Conservation (phyloP, 2,329 filamentous ascomycete species). For the Apiospora phragmitis region DNA sequence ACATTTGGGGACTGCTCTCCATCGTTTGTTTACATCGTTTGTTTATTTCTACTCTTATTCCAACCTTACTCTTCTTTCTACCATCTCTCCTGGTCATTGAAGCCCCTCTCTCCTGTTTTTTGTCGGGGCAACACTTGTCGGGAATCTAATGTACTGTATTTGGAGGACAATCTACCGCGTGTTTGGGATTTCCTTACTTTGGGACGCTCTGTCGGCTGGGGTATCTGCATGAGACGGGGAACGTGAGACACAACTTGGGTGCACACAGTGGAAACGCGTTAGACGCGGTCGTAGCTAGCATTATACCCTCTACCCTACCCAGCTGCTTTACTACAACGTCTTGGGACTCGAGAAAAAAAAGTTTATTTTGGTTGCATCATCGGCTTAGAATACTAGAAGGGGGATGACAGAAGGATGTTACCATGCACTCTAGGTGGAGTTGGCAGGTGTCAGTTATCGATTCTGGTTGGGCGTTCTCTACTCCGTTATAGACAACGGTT, state of each 20-base stretch:
- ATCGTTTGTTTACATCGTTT: not conserved
- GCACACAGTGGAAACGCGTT: not conserved
- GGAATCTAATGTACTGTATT: conserved; percentile 6
- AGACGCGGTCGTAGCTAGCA: not conserved
- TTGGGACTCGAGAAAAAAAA: conserved; percentile 1
- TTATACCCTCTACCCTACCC: conserved; percentile 3
- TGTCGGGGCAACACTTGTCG: not conserved
- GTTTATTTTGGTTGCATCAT: conserved; percentile 3
- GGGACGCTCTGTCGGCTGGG: not conserved
- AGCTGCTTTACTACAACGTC: not conserved
- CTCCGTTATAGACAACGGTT: not conserved
- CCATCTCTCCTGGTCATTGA: not conserved
- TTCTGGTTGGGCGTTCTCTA: not conserved
- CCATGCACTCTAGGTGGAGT: not conserved
- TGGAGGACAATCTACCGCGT: not conserved
- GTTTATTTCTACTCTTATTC: not conserved
- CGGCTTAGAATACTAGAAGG: not conserved
- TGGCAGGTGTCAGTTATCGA: not conserved
- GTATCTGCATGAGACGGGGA: not conserved
- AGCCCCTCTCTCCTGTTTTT: not conserved
- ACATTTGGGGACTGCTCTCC: not conserved
- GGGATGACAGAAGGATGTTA: not conserved
- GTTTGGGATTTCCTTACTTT: not conserved
- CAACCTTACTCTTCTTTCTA: not conserved
- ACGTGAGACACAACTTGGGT: not conserved